A percentile compares a stretch with the other conserved stretches of the same genome.
Conservation (phyloP, 2,329 filamentous ascomycete species). For the Xylariales sp. region DNA sequence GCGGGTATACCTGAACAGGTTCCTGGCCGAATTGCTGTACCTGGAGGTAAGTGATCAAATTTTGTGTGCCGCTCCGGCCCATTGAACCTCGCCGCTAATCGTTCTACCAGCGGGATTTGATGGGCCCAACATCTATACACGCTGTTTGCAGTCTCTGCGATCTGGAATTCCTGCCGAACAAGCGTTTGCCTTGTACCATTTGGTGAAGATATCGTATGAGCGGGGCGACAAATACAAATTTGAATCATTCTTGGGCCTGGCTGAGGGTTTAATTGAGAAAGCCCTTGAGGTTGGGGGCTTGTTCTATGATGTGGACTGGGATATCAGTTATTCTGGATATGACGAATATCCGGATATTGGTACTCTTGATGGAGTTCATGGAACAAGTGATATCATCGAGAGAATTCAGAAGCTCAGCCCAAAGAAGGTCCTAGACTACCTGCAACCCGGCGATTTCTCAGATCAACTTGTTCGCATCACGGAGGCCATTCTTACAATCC, state of each 20-base stretch:
- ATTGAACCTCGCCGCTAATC: constrained; percentile 15
- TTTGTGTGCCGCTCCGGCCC: no score
- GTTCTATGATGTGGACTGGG: constrained; percentile 81
- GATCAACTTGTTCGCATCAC: constrained; percentile 72
- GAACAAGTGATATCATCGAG: constrained; percentile 68
- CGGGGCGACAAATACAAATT: constrained; percentile 95
- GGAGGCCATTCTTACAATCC: constrained; percentile 80
- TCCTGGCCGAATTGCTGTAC: constrained; percentile 52
- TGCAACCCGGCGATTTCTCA: constrained; percentile 68
- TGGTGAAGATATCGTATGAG: constrained; percentile 94
- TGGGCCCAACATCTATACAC: constrained; percentile 86
- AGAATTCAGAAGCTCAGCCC: constrained; percentile 62
- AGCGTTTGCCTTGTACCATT: constrained; percentile 86
- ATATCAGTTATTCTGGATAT: constrained; percentile 60
- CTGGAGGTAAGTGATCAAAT: constrained; percentile 59
- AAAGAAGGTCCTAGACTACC: constrained; percentile 59
- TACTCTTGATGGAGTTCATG: constrained; percentile 52
- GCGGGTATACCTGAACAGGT: constrained; percentile 22
- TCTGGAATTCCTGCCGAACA: constrained; percentile 78
- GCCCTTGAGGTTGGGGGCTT: constrained; percentile 72
- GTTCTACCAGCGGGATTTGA: constrained; percentile 53
- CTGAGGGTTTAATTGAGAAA: constrained; percentile 84
- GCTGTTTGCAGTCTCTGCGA: constrained; percentile 77
- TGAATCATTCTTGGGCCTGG: constrained; percentile 82
- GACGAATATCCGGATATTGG: constrained; percentile 50